Evolutionary conservation across 164 flowering plant genomes (phyloP), one percentile per base, ranked within the genome.

Genomic region (Piper betle): DNA sequence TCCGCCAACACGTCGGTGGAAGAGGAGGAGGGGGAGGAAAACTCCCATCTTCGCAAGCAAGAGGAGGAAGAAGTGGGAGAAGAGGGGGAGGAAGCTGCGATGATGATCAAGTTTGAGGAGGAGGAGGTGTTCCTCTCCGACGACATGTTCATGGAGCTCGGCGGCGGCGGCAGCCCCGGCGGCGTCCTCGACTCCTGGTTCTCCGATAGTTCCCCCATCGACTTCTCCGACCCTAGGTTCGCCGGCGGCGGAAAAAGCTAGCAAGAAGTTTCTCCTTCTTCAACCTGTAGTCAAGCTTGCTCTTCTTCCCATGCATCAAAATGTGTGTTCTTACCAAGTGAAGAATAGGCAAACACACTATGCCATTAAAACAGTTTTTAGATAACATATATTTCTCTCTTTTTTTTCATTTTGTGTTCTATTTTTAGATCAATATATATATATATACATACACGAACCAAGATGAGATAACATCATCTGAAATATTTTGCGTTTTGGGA

Each of bases 71-170:
- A 71, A 37, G 50, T 59, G 17, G 64, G 63, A 5, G 74, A 68
- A 18, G 80, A 66, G 3, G 72, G 62, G 2, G 77, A 70, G 1
- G 83, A 72, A 10, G 85, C 77, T 12, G 33, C 33, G 33, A 25
- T 25, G 33, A 25, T 25, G 33, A 25, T 25, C 33, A 25, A 25
- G 33, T 25, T 25, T 25, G 83, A 75, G 16, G 95, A 84, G 33
- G 33, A 25, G 33, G 33, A 25, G 33, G 33, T 25, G 33, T 25
- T 25, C 33, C 33, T 25, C 33, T 25, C 33, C 33, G 33, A 25
- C 33, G 33, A 25, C 71, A 80, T 91, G 75, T 84, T 80, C 56
- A 76, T 57, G 67, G 95, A 85, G 42, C 69, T 88, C 55, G 96
- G 84, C 12, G 85, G 77, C 62, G 18, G 41, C 62, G 37, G 42